Conservation (phyloP, 495 filamentous ascomycete species). For the Pyrenula aspistea region DNA sequence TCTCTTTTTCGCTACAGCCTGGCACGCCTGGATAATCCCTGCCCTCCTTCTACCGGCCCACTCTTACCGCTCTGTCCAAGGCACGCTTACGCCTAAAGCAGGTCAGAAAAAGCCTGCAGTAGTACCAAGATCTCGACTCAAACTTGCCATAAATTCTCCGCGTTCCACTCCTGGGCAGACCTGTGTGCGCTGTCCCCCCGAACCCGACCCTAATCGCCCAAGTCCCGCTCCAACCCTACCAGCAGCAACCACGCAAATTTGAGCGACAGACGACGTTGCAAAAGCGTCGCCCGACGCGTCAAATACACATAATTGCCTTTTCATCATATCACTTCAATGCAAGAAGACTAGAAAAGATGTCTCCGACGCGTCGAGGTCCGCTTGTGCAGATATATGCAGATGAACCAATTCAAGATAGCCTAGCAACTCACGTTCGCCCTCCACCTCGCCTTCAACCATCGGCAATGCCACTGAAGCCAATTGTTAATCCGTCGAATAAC, state of each 20-base stretch:
- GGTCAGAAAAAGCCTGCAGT: not conserved
- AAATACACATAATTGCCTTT: not conserved
- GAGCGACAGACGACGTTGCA: not conserved
- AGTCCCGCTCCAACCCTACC: not conserved
- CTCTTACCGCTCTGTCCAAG: not conserved
- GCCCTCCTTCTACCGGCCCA: not conserved
- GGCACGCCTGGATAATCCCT: not conserved
- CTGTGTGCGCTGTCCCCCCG: not conserved
- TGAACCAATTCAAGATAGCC: conserved; percentile 36
- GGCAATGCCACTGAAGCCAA: conserved; percentile 35
- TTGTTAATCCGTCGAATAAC: conserved; percentile 28
- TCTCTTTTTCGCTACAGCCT: not conserved
- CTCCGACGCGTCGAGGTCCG: conserved; percentile 51
- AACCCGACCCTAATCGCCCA: not conserved
- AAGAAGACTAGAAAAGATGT: conserved; percentile 27
- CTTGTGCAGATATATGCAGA: conserved; percentile 55
- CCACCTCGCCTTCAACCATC: conserved; percentile 33
- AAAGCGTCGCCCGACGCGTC: not conserved
- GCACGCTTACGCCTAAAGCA: not conserved
- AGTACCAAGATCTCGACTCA: not conserved
- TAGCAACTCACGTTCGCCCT: conserved; percentile 38
- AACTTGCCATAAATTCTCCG: not conserved
- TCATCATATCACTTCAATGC: not conserved
- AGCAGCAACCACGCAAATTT: not conserved
- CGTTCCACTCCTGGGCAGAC: not conserved